Base-by-base conservation (phyloP, 257 asterid species). In the Rhazya stricta region DNA sequence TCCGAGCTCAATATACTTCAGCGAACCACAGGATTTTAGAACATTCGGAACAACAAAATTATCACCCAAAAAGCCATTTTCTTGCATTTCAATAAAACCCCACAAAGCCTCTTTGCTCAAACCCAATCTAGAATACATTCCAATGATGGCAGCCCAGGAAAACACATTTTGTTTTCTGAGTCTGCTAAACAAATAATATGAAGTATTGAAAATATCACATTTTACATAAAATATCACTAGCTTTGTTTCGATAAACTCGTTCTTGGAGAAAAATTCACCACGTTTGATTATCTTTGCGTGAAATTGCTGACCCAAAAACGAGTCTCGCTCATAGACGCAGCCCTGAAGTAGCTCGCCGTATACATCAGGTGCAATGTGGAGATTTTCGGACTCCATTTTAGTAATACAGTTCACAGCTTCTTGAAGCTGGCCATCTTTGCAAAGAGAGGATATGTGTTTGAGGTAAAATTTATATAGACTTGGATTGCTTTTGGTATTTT, bases 121-220 rank as follows among this genome's bases (percentile, higher is more conserved):
- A 37, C 73, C 80, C 48, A 71, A 45, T 67, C 85, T 81, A 43
- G 78, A 70, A 67, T 67, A 62, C 27, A 81, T 36, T 60, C 85
- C 82, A 78, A 78, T 74, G n/a, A 81, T 75, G 21, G 85, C 85
- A 72, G 82, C 82, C 80, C 78, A 81, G 41, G 85, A 78, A 74
- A 81, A 81, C 75, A 53, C 83, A 75, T 75, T 76, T 67, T 53
- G 66, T 60, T 72, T 74, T 5, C 79, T 62, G 6, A 76, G 56
- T 63, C 83, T 79, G 34, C 63, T 11, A 72, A 82, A 82, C 53
- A 82, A 45, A 61, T 72, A 39, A 39, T 25, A 29, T 19, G 83
- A 72, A 42, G 79, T 74, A 77, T 54, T 19, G 34, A 79, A 73
- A 67, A 69, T 77, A 76, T 73, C 79, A 73, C 79, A 79, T 76